These are phyloP conservation scores for Cylindrodendrum hubeiense DNA, from an alignment of 2,329 filamentous ascomycete genomes.

Conservation along the genomic window DNA sequence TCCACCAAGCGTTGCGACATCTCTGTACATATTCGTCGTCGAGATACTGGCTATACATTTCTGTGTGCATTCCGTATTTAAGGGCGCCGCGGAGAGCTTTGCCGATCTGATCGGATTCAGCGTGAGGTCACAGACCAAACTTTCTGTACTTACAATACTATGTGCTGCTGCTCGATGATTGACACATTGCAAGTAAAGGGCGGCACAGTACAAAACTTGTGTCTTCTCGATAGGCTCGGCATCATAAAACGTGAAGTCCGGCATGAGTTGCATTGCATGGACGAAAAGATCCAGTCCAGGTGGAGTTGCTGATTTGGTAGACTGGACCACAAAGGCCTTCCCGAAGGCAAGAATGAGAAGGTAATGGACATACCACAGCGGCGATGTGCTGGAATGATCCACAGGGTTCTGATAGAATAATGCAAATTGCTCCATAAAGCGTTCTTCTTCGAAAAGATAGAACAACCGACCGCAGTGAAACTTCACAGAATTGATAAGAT, in stretches of 20 bases:
- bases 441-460: conserved; percentile 31
- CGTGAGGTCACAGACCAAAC: no score
- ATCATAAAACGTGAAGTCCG: conserved; percentile 34
- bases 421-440: conserved; percentile 33
- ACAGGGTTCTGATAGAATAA: conserved; percentile 24
- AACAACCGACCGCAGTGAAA: conserved; percentile 37
- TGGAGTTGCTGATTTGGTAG: conserved; percentile 29
- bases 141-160: conserved; percentile 29
- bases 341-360: conserved; percentile 36
- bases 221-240: conserved; percentile 30
- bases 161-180: conserved; percentile 27
- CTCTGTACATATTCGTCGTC: conserved; percentile 28
- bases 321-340: conserved; percentile 37
- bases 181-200: conserved; percentile 31
- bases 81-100: conserved; percentile 27
- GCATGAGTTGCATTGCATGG: conserved; percentile 38
- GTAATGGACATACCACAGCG: conserved; percentile 39
- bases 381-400: conserved; percentile 3
- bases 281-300: conserved; percentile 33
- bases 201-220: conserved; percentile 34
- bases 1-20: conserved; percentile 33
- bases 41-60: conserved; percentile 32
- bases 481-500: conserved; percentile 38
- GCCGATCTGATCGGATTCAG: no score
- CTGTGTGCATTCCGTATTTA: conserved; percentile 35